Conservation (phyloP, 495 filamentous ascomycete genomes). For the Annulohypoxylon bovei region DNA sequence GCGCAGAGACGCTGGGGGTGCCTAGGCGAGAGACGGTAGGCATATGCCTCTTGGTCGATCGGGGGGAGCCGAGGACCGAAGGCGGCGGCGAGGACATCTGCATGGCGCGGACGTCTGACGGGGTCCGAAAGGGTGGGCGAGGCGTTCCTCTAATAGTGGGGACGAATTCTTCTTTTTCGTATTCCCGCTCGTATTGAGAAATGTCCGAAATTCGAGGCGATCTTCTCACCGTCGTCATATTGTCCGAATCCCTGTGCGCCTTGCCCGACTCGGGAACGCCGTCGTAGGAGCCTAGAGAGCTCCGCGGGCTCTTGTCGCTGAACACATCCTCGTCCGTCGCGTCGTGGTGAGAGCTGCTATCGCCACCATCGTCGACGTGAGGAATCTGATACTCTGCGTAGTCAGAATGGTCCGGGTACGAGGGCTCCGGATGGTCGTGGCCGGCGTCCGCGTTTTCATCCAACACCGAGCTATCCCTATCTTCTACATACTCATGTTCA, state of each 20-base stretch:
- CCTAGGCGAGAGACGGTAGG: constrained; percentile 60
- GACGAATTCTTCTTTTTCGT: constrained; percentile 53
- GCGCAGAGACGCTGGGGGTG: constrained; percentile 55
- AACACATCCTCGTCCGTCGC: constrained; percentile 66
- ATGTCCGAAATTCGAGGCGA: constrained; percentile 56
- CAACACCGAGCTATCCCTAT: constrained; percentile 50
- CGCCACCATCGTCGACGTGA: constrained; percentile 47
- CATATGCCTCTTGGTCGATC: constrained; percentile 54
- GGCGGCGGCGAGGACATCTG: constrained; percentile 77
- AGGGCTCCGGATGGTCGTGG: constrained; percentile 27
- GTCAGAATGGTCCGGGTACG: constrained; percentile 34
- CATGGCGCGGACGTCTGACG: constrained; percentile 79
- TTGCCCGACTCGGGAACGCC: constrained; percentile 38
- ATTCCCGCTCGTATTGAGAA: constrained; percentile 55
- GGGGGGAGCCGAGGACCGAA: constrained; percentile 58
- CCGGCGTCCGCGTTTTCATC: constrained; percentile 49
- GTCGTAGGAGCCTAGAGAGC: constrained; percentile 56
- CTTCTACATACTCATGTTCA: too few relatives aligned
- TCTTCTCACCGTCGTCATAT: constrained; percentile 49
- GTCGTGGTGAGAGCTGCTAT: constrained; percentile 57
- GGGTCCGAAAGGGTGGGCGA: constrained; percentile 63
- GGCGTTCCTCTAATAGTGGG: constrained; percentile 51
- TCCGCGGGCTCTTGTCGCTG: constrained; percentile 60
- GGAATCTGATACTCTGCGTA: constrained; percentile 30
- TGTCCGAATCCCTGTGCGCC: constrained; percentile 31